phyloP scores from a whole-genome alignment of 305 asterid species.

The Caryopteris hybrid region DNA sequence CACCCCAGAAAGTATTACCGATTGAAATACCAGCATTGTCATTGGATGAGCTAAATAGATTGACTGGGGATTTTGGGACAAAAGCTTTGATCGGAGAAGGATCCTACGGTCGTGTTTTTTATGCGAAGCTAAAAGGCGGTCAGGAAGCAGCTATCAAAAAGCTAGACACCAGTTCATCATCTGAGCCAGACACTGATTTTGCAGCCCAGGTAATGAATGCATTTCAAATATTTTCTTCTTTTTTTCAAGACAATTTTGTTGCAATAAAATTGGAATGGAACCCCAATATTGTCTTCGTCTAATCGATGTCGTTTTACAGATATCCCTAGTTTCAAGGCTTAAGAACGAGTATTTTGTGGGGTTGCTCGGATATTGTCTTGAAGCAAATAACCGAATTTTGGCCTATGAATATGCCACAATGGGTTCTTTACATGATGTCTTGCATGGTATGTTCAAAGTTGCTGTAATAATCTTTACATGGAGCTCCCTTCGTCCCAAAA shows the following conservation, averaged over 20 bases:
- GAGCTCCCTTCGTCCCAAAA: too few species aligned
- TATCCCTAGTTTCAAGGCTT: constrained; percentile 74
- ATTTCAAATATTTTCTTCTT: too few species aligned
- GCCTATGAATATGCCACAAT: constrained; percentile 69
- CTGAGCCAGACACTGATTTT: constrained; percentile 83
- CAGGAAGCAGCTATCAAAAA: constrained; percentile 61
- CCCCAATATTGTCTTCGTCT: background rate
- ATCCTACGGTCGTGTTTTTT: constrained; percentile 82
- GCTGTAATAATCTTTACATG: background rate
- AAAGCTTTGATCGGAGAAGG: constrained; percentile 84
- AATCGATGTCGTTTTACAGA: constrained; percentile 28
- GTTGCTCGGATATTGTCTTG: constrained; percentile 74
- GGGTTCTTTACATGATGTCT: constrained; percentile 81
- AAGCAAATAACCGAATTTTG: constrained; percentile 53
- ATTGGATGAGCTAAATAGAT: constrained; percentile 54
- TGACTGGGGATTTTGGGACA: constrained; percentile 65
- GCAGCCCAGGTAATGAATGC: constrained; percentile 61
- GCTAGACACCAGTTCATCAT: constrained; percentile 59
- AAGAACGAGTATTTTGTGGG: constrained; percentile 70
- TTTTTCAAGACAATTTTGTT: too few species aligned
- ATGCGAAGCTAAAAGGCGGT: constrained; percentile 53
- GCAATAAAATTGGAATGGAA: too few species aligned
- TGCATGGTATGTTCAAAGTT: constrained; percentile 42
- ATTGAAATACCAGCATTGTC: constrained; percentile 65
- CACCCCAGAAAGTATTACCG: constrained; percentile 64